Base-by-base conservation (phyloP, 2,329 filamentous ascomycete species). In the Calonectria pseudoturangicola region DNA sequence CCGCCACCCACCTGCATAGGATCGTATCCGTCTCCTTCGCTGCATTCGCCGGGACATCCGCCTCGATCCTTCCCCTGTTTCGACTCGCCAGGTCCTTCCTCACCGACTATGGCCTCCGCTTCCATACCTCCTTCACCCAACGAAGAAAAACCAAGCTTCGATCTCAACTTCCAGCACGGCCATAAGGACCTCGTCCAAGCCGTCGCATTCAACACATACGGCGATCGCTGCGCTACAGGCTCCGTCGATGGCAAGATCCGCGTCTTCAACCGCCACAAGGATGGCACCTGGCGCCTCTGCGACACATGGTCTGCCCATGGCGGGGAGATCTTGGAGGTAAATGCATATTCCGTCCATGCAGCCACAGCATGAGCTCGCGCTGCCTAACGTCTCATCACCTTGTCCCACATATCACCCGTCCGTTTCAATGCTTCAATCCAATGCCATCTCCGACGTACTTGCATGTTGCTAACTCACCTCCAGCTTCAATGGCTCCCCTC, bases 401-500 rank as follows among this genome's bases (percentile, higher is more conserved):
- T 30, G 41, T 41, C 28, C 48, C 28, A 60, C 54, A 60, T 58
- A 15, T 69, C 48, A 47, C 41, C 64, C 50, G 21, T 68, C 30
- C 66, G 16, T 70, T 58, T 33, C 21, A 21, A 36, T 36, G 68
- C 51, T 25, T 54, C 41, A 30, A 13, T 15, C 10, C 28, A 73
- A 65, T 72, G 67, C 66, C 72, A 75, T 71, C 54, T 66, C 39
- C 39, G 70, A 75, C 70, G 68, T 51, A 75, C 70, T 77, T 62
- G 43, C 68, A 56, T 12, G 51, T 39, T 41, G 48, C 74, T 79
- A 62, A 79, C 70, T 76, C 75, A 71, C 45, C 12, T 58, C 62
- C 81, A 96, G 94, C 92, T 98, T 68, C 95, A 97, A 88, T 98
- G 96, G 96, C 94, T 98, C 70, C 95, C 95, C 1, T 94, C 95